Base-by-base conservation (phyloP, 306 rosid species). In the Cicer chorassanicum region DNA sequence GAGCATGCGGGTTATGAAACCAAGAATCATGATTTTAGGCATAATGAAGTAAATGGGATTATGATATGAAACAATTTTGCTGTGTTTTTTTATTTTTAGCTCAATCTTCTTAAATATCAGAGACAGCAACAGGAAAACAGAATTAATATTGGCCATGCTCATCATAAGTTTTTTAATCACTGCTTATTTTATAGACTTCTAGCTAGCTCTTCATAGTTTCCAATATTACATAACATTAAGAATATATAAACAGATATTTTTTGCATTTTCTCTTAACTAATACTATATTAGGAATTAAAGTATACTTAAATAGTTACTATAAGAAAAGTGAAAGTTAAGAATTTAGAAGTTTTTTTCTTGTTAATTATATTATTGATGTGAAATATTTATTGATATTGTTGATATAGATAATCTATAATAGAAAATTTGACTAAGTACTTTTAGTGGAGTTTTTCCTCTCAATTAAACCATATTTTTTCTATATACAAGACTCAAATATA, bases 1-100 rank as follows among this genome's bases (percentile, higher is more conserved):
- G 90, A 87, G 97, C 97, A 94, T 88, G 97, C 93, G 93, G 93
- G 91, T 89, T 84, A 88, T 87, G 93, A 93, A 91, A 87, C 93
- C 97, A 90, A 91, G 93, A 84, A 83, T 89, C 86, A 93, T 91
- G 70, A 91, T 94, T 87, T 88, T 84, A 84, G 83, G 87, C 93
- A 94, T 89, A 82, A 88, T 89, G 91, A 91, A 91, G 92, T 83
- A 92, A 89, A 88, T 79, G 84, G 84, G 88, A 81, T 83, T 78
- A 82, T 83, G 84, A 82, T 84, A 84, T 76, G 80, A 76, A 76
- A 82, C 81, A 65, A 72, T 82, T 87, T 84, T 83, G 54, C 55
- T 74, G 0, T 65, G 70, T 83, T 84, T 84, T 81, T 82, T 80
- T 53, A 3, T 50, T 53, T 53, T 73, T 59, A 72, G 55, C 29